phyloP scores from a whole-genome alignment of 257 asterid species.

The Solanum gracilifrons region DNA sequence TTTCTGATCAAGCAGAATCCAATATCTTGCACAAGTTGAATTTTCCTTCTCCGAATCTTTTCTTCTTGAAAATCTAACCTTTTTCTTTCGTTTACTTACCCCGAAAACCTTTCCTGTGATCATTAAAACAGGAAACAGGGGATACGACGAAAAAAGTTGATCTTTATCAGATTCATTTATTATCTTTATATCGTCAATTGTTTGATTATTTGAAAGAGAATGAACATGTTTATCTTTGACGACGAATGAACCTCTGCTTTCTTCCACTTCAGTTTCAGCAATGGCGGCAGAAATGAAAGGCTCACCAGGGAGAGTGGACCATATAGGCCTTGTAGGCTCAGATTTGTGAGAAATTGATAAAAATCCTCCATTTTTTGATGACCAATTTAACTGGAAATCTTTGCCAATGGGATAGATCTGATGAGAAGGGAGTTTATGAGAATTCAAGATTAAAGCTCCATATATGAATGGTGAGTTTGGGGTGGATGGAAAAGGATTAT shows the following conservation, averaged over 20 bases:
- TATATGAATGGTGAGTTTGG: slow-evolving; percentile 37
- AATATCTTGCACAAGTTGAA: slow-evolving; percentile 43
- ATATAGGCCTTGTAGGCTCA: slow-evolving; percentile 45
- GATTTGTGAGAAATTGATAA: slow-evolving; percentile 46
- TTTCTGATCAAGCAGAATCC: slow-evolving; percentile 71
- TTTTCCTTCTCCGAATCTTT: slow-evolving; percentile 19
- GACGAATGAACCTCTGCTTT: slow-evolving; percentile 86
- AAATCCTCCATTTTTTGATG: slow-evolving; percentile 57
- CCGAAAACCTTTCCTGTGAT: slow-evolving; percentile 54
- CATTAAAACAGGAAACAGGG: slow-evolving; percentile 30
- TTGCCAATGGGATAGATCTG: slow-evolving; percentile 44
- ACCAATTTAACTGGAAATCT: slow-evolving; percentile 60
- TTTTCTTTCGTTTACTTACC: slow-evolving; percentile 21
- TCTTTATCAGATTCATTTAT: slow-evolving; percentile 24
- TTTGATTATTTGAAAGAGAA: slow-evolving; percentile 59
- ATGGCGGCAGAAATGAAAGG: slow-evolving; percentile 77
- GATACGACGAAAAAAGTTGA: slow-evolving; percentile 11
- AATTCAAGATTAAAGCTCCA: slow-evolving; percentile 35
- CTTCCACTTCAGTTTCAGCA: slow-evolving; percentile 77
- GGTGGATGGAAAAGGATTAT: slow-evolving; percentile 70
- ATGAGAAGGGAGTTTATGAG: slow-evolving; percentile 26
- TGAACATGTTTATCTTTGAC: slow-evolving; percentile 51
- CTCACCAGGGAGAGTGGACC: slow-evolving; percentile 79
- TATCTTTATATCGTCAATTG: slow-evolving; percentile 44
- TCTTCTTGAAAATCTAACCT: background rate